A percentile compares a stretch with the other conserved stretches of the same genome.
Evolutionary conservation across 2,329 filamentous ascomycete species (phyloP).

Genomic region (Metarhizium guizhouense): DNA sequence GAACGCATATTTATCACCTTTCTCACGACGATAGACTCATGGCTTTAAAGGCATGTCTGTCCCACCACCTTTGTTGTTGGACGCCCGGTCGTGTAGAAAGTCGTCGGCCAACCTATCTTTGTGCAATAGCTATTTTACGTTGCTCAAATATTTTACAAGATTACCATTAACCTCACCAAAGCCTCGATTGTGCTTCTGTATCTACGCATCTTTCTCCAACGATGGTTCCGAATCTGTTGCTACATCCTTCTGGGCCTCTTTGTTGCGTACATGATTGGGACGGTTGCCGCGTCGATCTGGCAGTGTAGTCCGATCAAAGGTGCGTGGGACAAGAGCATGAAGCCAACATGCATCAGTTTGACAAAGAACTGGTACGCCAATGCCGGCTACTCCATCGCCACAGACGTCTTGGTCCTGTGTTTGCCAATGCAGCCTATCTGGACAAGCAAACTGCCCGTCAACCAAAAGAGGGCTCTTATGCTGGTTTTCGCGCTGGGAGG

Average conservation of each 20-base stretch:
- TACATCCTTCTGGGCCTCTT: conserved; percentile 33
- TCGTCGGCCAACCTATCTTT: too few species aligned
- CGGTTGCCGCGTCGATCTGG: conserved; percentile 35
- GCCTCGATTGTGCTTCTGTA: conserved; percentile 44
- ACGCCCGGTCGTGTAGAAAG: too few species aligned
- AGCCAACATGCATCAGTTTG: conserved; percentile 35
- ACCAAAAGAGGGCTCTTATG: conserved; percentile 32
- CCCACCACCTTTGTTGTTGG: neutral
- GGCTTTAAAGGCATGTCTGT: conserved; percentile 24
- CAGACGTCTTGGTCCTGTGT: conserved; percentile 35
- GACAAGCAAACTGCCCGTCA: conserved; percentile 30
- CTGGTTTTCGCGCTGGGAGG: conserved; percentile 32
- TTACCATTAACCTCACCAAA: conserved; percentile 44
- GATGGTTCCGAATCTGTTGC: conserved; percentile 34
- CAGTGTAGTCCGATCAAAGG: conserved; percentile 40
- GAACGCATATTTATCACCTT: conserved; percentile 29
- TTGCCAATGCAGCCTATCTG: conserved; percentile 39
- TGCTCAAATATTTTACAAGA: conserved; percentile 44
- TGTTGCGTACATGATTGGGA: conserved; percentile 34
- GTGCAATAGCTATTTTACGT: conserved; percentile 31
- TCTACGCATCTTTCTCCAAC: conserved; percentile 41
- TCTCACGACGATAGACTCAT: conserved; percentile 22
- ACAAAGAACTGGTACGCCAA: conserved; percentile 41
- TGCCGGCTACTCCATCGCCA: conserved; percentile 35
- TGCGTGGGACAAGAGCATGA: conserved; percentile 34